These are phyloP conservation scores for Henckelia pumila DNA, from an alignment of 257 asterid species.

Conservation along the genomic window DNA sequence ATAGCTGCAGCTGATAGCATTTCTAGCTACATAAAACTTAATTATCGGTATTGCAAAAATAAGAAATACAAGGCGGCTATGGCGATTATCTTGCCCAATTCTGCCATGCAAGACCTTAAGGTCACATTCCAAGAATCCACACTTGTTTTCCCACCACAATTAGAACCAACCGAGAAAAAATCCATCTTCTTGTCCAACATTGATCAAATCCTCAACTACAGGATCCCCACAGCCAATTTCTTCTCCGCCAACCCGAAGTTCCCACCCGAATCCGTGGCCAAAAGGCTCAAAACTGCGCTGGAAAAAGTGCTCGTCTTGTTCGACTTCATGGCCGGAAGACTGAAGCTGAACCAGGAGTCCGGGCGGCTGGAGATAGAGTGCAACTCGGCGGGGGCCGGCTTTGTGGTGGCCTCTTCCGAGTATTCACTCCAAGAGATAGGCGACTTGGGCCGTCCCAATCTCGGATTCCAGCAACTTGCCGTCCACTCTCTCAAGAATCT, in stretches of 20 bases:
- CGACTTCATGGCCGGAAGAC: slow-evolving; percentile 48
- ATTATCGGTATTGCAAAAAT: too few relatives aligned
- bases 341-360: slow-evolving; percentile 27
- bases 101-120: slow-evolving; percentile 52
- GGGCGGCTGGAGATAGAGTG: slow-evolving; percentile 53
- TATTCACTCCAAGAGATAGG: slow-evolving; percentile 44
- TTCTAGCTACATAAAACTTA: too few relatives aligned
- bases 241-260: slow-evolving; percentile 45
- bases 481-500: slow-evolving; percentile 29
- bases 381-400: slow-evolving; percentile 45
- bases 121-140: slow-evolving; percentile 50
- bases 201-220: slow-evolving; percentile 62
- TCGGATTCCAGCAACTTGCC: slow-evolving; percentile 46
- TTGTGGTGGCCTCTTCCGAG: slow-evolving; percentile 47
- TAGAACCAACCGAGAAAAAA: slow-evolving; percentile 27
- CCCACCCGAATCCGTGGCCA: slow-evolving; percentile 41
- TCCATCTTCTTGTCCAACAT: slow-evolving; percentile 55
- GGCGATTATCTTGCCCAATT: slow-evolving; percentile 42
- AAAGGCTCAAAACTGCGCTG: slow-evolving; percentile 39
- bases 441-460: slow-evolving; percentile 47
- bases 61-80: slow-evolving; percentile 18
- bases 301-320: slow-evolving; percentile 45
- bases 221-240: slow-evolving; percentile 56
- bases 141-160: slow-evolving; percentile 41
- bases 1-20: neutral